Conservation (phyloP, 2,329 filamentous ascomycete genomes). For the Pseudopyrenochaeta lycopersici region DNA sequence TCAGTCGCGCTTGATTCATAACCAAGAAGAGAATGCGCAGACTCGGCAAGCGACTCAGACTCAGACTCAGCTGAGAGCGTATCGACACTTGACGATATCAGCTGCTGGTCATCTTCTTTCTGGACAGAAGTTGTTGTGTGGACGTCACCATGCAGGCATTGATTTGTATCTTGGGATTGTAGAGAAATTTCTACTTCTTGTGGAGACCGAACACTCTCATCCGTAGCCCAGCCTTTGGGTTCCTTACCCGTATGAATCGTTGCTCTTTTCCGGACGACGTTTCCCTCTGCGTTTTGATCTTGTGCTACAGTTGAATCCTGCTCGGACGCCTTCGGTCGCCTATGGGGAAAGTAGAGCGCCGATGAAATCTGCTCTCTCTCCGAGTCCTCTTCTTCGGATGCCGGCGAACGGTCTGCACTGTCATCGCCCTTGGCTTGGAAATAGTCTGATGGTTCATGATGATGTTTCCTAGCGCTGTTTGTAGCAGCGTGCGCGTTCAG, state of each 20-base stretch:
- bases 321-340: constrained; percentile 59
- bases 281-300: constrained; percentile 35
- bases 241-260: constrained; percentile 38
- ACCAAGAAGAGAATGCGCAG: constrained; percentile 54
- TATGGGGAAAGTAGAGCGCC: constrained; percentile 82
- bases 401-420: constrained; percentile 33
- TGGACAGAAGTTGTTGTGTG: constrained; percentile 50
- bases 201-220: constrained; percentile 43
- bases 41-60: constrained; percentile 52
- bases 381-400: constrained; percentile 66
- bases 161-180: constrained; percentile 67
- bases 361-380: constrained; percentile 89
- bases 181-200: constrained; percentile 70
- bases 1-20: constrained; percentile 65
- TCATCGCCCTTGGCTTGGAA: constrained; percentile 34
- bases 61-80: constrained; percentile 51
- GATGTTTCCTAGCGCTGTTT: constrained; percentile 22
- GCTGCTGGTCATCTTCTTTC: constrained; percentile 52
- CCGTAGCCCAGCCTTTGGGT: constrained; percentile 37
- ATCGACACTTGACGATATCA: constrained; percentile 35
- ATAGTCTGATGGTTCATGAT: constrained; percentile 37
- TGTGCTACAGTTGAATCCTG: constrained; percentile 36
- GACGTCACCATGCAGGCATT: constrained; percentile 68
- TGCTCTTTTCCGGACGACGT: constrained; percentile 34
- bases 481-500: constrained; percentile 33